Evolutionary conservation across 371 early-diverging fungal species (phyloP), one percentile per base, ranked within the genome.

Genomic region (Rhizoclosmatium hyalinum): DNA sequence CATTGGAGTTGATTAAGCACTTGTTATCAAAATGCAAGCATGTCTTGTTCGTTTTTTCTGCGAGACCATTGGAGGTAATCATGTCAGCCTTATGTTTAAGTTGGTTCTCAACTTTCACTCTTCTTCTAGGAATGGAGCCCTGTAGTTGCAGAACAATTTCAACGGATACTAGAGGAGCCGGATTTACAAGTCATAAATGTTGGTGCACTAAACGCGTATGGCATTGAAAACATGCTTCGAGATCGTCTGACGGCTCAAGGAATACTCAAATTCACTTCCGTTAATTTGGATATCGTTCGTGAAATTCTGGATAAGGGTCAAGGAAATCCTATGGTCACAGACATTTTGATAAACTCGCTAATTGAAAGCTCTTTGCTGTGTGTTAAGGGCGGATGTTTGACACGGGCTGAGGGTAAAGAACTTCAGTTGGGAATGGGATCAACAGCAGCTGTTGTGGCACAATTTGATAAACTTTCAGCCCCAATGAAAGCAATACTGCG

Each of bases 11-110:
- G 39, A 32, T 71, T 2, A 45, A 21, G 17, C n/a, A 64, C 6
- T 32, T 75, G 45, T 42, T 63, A 19, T 42, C 47, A 42, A 68
- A 68, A 32, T 75, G 75, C 56, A 62, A 63, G 32, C 8, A 39
- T 10, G 17, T 75, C 10, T 44, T 75, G 10, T 50, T 69, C 21
- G 17, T 75, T 44, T 61, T 75, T 44, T 19, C 62, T 42, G 47
- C 75, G 17, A 43, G 75, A 62, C 75, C 75, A 50, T 10, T 64
- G n/a, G 71, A 74, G 57, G 74, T 74, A n/a, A 4, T 71, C 0
- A 19, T 71, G 21, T 14, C n/a, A 62, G 14, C 32, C n/a, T 21
- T 14, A 66, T 60, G 0, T 0, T 68, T 14, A 55, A n/a, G 57
- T 1, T 54, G 14, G 19, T 54, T 19, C 55, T 17, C 6, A 60